phyloP scores from a whole-genome alignment of 2,329 filamentous ascomycete genomes.

The Clonostachys chloroleuca region DNA sequence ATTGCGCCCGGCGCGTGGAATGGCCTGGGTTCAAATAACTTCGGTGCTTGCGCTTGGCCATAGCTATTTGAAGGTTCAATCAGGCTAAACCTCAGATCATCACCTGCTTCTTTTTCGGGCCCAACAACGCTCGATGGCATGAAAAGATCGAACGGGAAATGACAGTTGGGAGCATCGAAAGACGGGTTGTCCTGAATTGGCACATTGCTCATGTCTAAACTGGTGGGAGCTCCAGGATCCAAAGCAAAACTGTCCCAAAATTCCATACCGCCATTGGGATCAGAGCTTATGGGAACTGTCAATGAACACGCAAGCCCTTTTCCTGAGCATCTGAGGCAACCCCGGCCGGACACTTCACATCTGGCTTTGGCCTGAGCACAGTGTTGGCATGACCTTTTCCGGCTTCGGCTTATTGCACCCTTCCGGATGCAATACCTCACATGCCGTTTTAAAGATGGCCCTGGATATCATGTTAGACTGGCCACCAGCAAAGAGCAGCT shows the following conservation, averaged over 20 bases:
- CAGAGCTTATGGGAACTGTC: background rate
- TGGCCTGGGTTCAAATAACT: background rate
- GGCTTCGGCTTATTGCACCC: background rate
- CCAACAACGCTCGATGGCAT: background rate
- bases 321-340: background rate
- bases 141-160: background rate
- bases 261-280: background rate
- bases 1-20: background rate
- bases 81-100: background rate
- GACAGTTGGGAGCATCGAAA: background rate
- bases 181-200: background rate
- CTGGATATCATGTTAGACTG: background rate
- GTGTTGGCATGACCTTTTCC: background rate
- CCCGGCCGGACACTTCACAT: background rate
- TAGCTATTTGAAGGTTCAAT: background rate
- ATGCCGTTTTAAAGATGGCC: background rate
- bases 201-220: background rate
- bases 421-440: background rate
- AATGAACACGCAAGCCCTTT: background rate
- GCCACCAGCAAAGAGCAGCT: background rate
- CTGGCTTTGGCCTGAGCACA: background rate
- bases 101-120: background rate
- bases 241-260: background rate
- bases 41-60: background rate
- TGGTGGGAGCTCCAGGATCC: no score